Conservation (phyloP, 139 green algal species). For the Picochlorum costavermella region DNA sequence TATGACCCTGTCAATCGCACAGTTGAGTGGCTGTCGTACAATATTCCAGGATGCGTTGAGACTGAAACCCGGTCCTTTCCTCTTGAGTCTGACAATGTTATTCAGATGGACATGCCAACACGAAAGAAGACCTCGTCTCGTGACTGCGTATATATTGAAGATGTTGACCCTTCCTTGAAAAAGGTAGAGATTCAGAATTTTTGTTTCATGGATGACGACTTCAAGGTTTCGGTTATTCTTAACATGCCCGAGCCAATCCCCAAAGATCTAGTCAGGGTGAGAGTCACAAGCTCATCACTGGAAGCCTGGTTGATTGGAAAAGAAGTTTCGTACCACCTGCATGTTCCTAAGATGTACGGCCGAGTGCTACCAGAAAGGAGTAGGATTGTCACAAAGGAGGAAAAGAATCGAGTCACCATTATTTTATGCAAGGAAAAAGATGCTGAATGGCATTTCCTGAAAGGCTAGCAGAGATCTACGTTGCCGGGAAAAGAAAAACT, state of each 20-base stretch:
- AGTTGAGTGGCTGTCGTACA: background rate
- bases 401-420: conserved; percentile 23
- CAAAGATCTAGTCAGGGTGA: conserved; percentile 4
- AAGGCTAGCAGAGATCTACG: conserved; percentile 9
- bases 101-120: background rate
- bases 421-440: conserved; percentile 27
- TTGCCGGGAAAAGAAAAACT: too few species aligned
- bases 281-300: conserved; percentile 5
- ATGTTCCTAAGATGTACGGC: conserved; percentile 26
- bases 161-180: background rate
- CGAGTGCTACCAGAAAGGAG: conserved; percentile 11
- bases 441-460: conserved; percentile 31
- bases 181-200: conserved; percentile 21
- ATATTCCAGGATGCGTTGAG: background rate
- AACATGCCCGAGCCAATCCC: conserved; percentile 19
- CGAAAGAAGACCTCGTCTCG: background rate
- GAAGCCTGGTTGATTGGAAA: conserved; percentile 25
- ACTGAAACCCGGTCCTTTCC: background rate
- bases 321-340: conserved; percentile 18
- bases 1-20: background rate
- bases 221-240: conserved; percentile 23
- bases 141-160: conserved; percentile 23
- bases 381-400: conserved; percentile 13
- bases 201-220: conserved; percentile 26
- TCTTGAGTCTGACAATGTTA: conserved; percentile 5